phyloP scores from a whole-genome alignment of 108 stramenopile genomes.

The Fistulifera solaris region DNA sequence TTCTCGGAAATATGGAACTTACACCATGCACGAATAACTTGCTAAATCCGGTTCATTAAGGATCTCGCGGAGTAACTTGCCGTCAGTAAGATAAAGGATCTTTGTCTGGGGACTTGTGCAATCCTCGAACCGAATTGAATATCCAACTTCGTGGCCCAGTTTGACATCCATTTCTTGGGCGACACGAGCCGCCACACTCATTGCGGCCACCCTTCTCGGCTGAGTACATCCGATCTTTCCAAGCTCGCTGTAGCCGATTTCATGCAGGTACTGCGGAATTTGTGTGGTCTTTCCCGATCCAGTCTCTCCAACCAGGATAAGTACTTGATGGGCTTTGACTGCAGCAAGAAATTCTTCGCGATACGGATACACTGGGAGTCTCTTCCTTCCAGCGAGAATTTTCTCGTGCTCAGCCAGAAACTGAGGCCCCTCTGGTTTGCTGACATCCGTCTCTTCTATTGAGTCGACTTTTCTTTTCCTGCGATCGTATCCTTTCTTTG shows the following conservation, averaged over 20 bases:
- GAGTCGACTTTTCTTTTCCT: conserved; percentile 20
- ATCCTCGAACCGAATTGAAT: conserved; percentile 98
- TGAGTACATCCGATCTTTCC: conserved; percentile 98
- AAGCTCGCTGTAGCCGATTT: conserved; percentile 93
- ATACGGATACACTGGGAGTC: conserved; percentile 93
- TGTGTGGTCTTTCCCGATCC: conserved; percentile 90
- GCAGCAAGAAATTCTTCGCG: conserved; percentile 89
- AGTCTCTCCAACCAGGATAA: conserved; percentile 89
- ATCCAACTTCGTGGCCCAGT: conserved; percentile 97
- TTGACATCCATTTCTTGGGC: conserved; percentile 92
- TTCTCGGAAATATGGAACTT: no score
- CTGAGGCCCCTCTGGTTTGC: conserved; percentile 13
- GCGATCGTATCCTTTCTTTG: conserved; percentile 72
- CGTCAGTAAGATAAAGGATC: conserved; percentile 97
- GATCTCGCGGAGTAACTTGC: conserved; percentile 95
- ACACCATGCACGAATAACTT: conserved; percentile 88
- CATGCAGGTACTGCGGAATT: conserved; percentile 94
- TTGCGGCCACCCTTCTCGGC: conserved; percentile 97
- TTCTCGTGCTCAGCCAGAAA: conserved; percentile 84
- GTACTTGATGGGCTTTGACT: conserved; percentile 81
- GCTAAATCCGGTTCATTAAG: conserved; percentile 92
- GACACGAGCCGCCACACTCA: conserved; percentile 97
- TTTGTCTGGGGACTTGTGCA: conserved; percentile 89
- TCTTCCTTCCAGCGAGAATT: conserved; percentile 80
- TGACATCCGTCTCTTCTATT: conserved; percentile 16